phyloP scores from a whole-genome alignment of 805 yeast genomes.

The Candida qinlingensis region DNA sequence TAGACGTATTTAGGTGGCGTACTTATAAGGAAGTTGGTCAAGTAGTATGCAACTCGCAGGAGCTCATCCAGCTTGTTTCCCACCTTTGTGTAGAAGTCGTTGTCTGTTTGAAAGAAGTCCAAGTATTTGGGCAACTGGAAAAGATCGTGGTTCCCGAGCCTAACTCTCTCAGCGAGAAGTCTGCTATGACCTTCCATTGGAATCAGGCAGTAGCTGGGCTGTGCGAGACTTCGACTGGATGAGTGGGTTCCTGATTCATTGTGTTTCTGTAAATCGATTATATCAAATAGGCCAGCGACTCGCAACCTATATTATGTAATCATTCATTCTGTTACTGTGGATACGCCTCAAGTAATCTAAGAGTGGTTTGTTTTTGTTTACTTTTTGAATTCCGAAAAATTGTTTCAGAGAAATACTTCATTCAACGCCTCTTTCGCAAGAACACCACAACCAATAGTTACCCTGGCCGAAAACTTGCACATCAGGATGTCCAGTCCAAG shows the following conservation, averaged over 20 bases:
- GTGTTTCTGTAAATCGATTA: no score
- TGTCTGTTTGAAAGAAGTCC: slow-evolving; percentile 7
- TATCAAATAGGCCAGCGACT: no score
- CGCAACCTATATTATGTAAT: no score
- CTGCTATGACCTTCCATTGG: slow-evolving; percentile 10
- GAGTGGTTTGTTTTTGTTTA: not conserved
- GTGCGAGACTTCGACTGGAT: no score
- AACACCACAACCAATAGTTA: not conserved
- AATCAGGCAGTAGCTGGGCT: no score
- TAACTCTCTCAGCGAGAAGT: slow-evolving; percentile 4
- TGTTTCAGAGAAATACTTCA: not conserved
- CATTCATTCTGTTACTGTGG: no score
- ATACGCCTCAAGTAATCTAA: no score
- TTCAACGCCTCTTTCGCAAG: no score
- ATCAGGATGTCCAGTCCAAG: not conserved
- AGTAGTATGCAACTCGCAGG: slow-evolving; percentile 10
- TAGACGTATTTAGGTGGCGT: slow-evolving; percentile 11
- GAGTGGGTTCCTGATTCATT: no score
- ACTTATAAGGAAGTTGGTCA: slow-evolving; percentile 11
- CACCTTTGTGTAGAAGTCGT: slow-evolving; percentile 9
- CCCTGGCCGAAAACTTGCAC: not conserved
- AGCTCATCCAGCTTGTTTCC: slow-evolving; percentile 15
- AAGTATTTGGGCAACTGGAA: slow-evolving; percentile 12
- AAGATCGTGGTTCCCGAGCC: slow-evolving; percentile 7
- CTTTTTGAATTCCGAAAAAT: not conserved